Percentiles rank a stretch among this genome's conserved stretches.
Evolutionary conservation across 768 basidiomycete species (phyloP).

Genomic region (Hygrocybe punicea): DNA sequence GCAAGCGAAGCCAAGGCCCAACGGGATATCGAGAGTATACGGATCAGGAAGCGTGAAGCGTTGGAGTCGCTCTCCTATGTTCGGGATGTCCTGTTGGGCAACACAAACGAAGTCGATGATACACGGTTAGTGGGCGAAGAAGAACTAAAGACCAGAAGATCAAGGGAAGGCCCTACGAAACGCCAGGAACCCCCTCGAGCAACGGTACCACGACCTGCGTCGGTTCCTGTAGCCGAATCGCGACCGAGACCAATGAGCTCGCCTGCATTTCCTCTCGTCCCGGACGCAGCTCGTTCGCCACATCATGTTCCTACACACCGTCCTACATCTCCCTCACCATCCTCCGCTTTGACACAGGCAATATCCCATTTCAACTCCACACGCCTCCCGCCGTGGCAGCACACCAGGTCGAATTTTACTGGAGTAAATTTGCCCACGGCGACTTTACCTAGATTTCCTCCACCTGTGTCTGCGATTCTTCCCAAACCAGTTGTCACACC

Average conservation of each 20-base stretch:
- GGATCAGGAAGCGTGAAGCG: conserved; percentile 55
- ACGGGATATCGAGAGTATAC: conserved; percentile 29
- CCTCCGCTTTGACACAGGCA: conserved; percentile 5
- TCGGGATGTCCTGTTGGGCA: conserved; percentile 64
- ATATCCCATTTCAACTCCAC: conserved; percentile 14
- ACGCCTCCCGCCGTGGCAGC: conserved; percentile 53
- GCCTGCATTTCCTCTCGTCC: conserved; percentile 1
- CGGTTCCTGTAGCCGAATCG: conserved; percentile 40
- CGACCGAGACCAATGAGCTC: conserved; percentile 20
- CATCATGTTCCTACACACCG: not conserved
- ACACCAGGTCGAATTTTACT: conserved; percentile 52
- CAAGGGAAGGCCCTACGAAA: not conserved
- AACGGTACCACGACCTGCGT: conserved; percentile 21
- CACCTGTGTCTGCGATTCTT: conserved; percentile 44
- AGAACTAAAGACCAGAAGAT: conserved; percentile 28
- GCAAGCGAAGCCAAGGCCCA: conserved; percentile 42
- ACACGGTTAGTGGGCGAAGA: conserved; percentile 60
- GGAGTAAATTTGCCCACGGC: conserved; percentile 35
- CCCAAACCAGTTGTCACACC: conserved; percentile 19
- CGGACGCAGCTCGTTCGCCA: not conserved
- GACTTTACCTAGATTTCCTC: conserved; percentile 50
- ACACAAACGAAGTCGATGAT: conserved; percentile 55
- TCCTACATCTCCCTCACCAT: conserved; percentile 11
- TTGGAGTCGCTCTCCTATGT: conserved; percentile 76
- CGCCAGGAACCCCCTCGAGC: conserved; percentile 29